A percentile compares a stretch with the other conserved stretches of the same genome.
These are phyloP conservation scores for Quercus tomentella DNA, from an alignment of 331 rosid genomes.

Conservation along the genomic window DNA sequence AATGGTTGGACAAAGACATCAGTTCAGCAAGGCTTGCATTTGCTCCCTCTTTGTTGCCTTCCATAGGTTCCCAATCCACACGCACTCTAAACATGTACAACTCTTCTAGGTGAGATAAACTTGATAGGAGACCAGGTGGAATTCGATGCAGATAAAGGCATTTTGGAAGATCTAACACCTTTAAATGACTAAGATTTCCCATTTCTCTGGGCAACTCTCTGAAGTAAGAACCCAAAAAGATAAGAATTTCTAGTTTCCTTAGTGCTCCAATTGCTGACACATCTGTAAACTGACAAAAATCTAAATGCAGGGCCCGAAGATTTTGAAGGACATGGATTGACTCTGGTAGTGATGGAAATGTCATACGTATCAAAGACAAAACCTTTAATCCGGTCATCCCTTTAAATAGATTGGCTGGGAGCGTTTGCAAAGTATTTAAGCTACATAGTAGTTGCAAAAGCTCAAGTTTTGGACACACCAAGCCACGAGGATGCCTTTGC, in stretches of 20 bases:
- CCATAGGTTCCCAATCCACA: no score
- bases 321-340: background rate
- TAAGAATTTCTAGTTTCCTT: no score
- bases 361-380: no score
- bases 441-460: no score
- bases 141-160: background rate
- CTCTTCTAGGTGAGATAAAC: conserved; percentile 24
- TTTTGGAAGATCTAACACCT: conserved; percentile 18
- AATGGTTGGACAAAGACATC: no score
- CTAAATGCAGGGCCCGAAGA: conserved; percentile 14
- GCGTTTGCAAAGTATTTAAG: rapidly evolving
- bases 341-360: rapidly evolving
- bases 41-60: no score
- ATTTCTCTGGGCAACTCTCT: conserved; percentile 8
- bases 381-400: no score
- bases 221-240: background rate
- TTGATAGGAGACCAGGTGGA: conserved; percentile 12
- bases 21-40: no score
- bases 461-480: no score
- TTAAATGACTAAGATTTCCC: conserved; percentile 7
- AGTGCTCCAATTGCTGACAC: no score
- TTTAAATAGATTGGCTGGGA: background rate
- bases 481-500: background rate
- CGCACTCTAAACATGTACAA: rapidly evolving
- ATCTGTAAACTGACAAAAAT: background rate